phyloP scores from a whole-genome alignment of 345 rosid genomes.

The Linum trigynum region DNA sequence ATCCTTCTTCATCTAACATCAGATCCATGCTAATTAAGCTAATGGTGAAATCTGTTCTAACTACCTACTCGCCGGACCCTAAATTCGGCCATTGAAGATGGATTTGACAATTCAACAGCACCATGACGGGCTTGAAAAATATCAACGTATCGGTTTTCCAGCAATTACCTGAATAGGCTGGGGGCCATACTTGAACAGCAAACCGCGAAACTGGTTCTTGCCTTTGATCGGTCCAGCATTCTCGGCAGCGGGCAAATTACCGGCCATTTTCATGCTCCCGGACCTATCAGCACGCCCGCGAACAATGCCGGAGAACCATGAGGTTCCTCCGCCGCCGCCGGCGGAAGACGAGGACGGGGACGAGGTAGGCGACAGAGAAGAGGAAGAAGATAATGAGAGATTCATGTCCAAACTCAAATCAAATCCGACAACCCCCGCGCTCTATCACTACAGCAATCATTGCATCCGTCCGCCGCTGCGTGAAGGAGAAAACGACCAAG shows the following conservation, averaged over 20 bases:
- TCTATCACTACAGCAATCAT: neutral
- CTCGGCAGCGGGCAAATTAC: slow-evolving; percentile 21
- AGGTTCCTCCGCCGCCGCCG: neutral
- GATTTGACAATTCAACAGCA: no score
- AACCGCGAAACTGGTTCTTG: slow-evolving; percentile 88
- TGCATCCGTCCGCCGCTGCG: neutral
- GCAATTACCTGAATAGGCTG: slow-evolving; percentile 62
- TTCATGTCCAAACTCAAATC: slow-evolving; percentile 14
- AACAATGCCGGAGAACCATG: slow-evolving; percentile 72
- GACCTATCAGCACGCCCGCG: slow-evolving; percentile 53
- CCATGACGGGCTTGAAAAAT: no score
- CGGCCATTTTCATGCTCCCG: slow-evolving; percentile 27
- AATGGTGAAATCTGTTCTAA: no score
- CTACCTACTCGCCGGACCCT: no score
- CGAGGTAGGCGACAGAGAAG: slow-evolving; percentile 6
- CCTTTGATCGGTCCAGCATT: slow-evolving; percentile 57
- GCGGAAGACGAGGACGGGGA: slow-evolving; percentile 13
- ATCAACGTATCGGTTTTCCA: neutral
- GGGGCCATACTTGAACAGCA: slow-evolving; percentile 85
- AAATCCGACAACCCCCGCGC: neutral
- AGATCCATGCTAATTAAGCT: neutral
- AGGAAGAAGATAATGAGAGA: slow-evolving; percentile 16
- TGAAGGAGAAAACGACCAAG: neutral
- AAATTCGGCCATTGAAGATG: no score
- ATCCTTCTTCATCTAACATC: neutral